Conservation (phyloP, 345 rosid species). For the Sonneratia caseolaris region DNA sequence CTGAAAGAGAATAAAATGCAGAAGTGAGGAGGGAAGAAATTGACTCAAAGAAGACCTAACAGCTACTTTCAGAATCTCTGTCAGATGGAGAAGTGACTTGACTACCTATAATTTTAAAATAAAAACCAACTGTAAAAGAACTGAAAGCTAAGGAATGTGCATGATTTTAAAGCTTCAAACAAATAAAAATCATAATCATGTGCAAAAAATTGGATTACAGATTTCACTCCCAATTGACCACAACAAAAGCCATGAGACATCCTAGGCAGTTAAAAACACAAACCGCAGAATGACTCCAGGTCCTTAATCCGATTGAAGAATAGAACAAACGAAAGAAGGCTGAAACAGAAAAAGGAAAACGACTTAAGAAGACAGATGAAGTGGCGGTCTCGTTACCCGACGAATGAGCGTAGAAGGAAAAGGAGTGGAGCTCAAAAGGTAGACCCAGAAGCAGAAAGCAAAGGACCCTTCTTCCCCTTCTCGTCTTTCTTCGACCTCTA, state of each 20-base stretch:
- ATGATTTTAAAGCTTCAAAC: neutral
- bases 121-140: neutral
- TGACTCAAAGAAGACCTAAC: neutral
- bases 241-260: neutral
- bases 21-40: neutral
- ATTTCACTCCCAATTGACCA: neutral
- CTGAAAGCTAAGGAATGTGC: neutral
- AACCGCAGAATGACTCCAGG: neutral
- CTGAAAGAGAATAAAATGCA: neutral
- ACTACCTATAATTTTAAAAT: neutral
- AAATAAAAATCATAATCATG: neutral
- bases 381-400: conserved; percentile 29
- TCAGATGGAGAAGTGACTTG: neutral
- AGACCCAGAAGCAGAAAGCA: conserved; percentile 60
- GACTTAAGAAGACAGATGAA: neutral
- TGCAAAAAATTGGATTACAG: neutral
- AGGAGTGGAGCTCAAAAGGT: conserved; percentile 39
- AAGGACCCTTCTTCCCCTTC: conserved; percentile 20
- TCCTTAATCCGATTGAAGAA: neutral
- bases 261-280: neutral
- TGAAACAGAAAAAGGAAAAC: neutral
- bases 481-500: conserved; percentile 32
- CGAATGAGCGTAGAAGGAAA: conserved; percentile 43
- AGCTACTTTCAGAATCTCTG: neutral
- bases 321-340: neutral